These are phyloP conservation scores for Hamamelis virginiana DNA, from an alignment of 164 flowering plant species.

Conservation along the genomic window DNA sequence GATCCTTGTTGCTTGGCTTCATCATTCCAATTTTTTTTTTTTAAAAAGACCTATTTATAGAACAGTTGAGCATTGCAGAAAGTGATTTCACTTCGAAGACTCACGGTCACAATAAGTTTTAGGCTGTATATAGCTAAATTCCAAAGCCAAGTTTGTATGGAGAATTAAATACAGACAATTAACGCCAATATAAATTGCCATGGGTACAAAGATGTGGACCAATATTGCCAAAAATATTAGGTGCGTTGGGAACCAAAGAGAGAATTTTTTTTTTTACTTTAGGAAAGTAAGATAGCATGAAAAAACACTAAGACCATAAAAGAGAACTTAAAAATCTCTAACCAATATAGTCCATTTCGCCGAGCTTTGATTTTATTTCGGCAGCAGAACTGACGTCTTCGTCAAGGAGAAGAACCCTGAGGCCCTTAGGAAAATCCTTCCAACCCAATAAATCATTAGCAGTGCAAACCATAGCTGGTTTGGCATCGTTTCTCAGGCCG, in stretches of 20 bases:
- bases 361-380: constrained; percentile 68
- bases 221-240: neutral
- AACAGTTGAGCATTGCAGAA: neutral
- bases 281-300: constrained; percentile 1
- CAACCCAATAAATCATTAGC: constrained; percentile 66
- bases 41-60: too few species aligned
- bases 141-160: constrained; percentile 3
- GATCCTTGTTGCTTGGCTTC: neutral
- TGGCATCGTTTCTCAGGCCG: constrained; percentile 56
- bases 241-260: neutral
- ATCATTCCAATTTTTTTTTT: too few species aligned
- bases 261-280: constrained; percentile 1
- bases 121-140: neutral
- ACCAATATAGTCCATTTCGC: constrained; percentile 88
- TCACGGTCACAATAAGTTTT: neutral
- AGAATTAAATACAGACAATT: constrained; percentile 5
- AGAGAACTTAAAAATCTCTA: constrained; percentile 19
- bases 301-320: constrained; percentile 2
- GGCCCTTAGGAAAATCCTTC: constrained; percentile 92
- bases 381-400: constrained; percentile 54
- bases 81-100: neutral
- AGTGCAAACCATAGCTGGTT: constrained; percentile 86
- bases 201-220: neutral
- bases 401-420: constrained; percentile 72
- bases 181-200: neutral